Percentiles rank a stretch among this genome's conserved stretches.
These are phyloP conservation scores for Hippophae rhamnoides DNA, from an alignment of 306 rosid genomes.

Conservation along the genomic window DNA sequence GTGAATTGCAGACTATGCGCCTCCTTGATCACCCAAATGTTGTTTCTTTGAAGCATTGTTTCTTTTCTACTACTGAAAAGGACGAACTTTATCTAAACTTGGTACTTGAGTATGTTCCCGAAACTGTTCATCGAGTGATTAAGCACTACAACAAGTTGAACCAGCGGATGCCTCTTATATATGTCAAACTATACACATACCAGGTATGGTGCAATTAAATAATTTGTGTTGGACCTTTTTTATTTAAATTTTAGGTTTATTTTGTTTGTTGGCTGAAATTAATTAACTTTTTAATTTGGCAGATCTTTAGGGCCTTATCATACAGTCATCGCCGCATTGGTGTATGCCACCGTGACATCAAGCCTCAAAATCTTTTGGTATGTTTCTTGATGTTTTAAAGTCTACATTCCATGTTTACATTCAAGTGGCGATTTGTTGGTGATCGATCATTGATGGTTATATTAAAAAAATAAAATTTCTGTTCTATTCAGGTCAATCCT, in stretches of 20 bases:
- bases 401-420: background rate
- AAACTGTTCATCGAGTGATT: conserved; percentile 92
- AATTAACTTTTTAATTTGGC: conserved; percentile 19
- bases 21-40: conserved; percentile 98
- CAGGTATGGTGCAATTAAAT: conserved; percentile 42
- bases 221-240: background rate
- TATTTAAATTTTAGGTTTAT: background rate
- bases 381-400: background rate
- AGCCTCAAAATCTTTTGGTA: conserved; percentile 96
- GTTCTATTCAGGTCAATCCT: conserved; percentile 73
- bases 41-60: conserved; percentile 87
- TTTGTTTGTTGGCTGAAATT: background rate
- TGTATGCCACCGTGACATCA: conserved; percentile 94
- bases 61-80: conserved; percentile 95
- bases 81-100: conserved; percentile 92
- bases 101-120: conserved; percentile 96
- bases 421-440: background rate
- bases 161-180: conserved; percentile 88
- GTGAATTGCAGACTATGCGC: conserved; percentile 97
- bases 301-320: conserved; percentile 88
- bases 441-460: background rate
- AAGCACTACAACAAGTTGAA: conserved; percentile 95
- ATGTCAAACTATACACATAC: conserved; percentile 81
- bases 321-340: conserved; percentile 93
- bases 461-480: conserved; percentile 8